Evolutionary conservation across 768 basidiomycete species (phyloP).

Genomic region (Trametes sanguinea): DNA sequence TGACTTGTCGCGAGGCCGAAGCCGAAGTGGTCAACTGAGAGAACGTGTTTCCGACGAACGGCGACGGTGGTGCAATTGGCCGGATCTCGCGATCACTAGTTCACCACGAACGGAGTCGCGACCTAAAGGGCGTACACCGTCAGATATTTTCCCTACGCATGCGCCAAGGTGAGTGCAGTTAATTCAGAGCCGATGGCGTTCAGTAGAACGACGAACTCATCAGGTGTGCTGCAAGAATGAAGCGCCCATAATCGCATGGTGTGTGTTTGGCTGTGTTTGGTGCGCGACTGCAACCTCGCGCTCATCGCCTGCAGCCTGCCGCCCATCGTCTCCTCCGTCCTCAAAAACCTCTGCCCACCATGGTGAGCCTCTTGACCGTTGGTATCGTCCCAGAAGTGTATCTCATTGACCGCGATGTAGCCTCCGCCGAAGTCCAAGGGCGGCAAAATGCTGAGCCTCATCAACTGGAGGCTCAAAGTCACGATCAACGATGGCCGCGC

Average conservation of each 20-base stretch:
- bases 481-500: conserved; percentile 97
- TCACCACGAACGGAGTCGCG: too few species aligned
- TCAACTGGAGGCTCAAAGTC: conserved; percentile 97
- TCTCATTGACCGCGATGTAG: conserved; percentile 39
- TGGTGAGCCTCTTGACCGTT: conserved; percentile 43
- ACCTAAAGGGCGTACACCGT: too few species aligned
- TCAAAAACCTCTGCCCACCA: conserved; percentile 44
- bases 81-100: too few species aligned
- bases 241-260: not conserved
- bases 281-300: conserved; percentile 14
- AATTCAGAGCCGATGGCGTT: too few species aligned
- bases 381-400: not conserved
- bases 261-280: conserved; percentile 40
- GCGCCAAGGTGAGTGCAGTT: too few species aligned
- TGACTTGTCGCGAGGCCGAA: too few species aligned
- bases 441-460: conserved; percentile 95
- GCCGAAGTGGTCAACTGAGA: too few species aligned
- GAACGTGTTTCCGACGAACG: too few species aligned
- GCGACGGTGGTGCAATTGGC: not conserved
- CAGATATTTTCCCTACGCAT: too few species aligned
- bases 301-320: conserved; percentile 21
- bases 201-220: not conserved
- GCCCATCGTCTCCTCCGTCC: conserved; percentile 31
- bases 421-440: conserved; percentile 97
- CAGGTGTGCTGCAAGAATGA: too few species aligned